These are phyloP conservation scores for Myxozyma sirexii DNA, from an alignment of 805 yeast species.

Conservation along the genomic window DNA sequence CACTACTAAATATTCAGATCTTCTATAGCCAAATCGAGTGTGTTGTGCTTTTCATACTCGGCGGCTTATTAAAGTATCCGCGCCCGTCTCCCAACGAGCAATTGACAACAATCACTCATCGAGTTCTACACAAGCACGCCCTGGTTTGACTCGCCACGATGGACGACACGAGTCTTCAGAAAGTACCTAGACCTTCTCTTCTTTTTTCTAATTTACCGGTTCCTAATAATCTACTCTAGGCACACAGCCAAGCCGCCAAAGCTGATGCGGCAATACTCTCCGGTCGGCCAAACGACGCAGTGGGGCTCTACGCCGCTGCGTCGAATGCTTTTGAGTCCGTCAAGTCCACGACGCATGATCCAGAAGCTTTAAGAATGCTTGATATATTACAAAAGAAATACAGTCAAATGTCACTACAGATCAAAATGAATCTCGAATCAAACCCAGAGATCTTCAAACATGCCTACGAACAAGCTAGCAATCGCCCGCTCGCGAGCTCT, in stretches of 20 bases:
- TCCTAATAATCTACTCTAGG: slow-evolving; percentile 16
- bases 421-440: slow-evolving; percentile 11
- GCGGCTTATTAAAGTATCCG: too few relatives aligned
- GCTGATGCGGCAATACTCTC: slow-evolving; percentile 34
- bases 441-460: slow-evolving; percentile 24
- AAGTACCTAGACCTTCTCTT: not conserved
- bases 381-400: slow-evolving; percentile 24
- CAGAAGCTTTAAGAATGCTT: slow-evolving; percentile 24
- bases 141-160: not conserved
- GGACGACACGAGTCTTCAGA: slow-evolving; percentile 11
- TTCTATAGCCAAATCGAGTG: too few relatives aligned
- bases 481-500: not conserved
- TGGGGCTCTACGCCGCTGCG: slow-evolving; percentile 28
- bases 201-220: not conserved
- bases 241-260: slow-evolving; percentile 29
- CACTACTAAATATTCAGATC: too few relatives aligned
- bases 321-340: slow-evolving; percentile 27
- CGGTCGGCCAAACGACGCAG: slow-evolving; percentile 32
- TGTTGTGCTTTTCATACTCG: too few relatives aligned
- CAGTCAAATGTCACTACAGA: slow-evolving; percentile 18
- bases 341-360: slow-evolving; percentile 26
- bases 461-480: not conserved
- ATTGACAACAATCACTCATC: not conserved
- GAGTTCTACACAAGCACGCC: not conserved
- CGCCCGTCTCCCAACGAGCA: not conserved